Base-by-base conservation (phyloP, 495 filamentous ascomycete genomes). In the Sordaria brevicollis region DNA sequence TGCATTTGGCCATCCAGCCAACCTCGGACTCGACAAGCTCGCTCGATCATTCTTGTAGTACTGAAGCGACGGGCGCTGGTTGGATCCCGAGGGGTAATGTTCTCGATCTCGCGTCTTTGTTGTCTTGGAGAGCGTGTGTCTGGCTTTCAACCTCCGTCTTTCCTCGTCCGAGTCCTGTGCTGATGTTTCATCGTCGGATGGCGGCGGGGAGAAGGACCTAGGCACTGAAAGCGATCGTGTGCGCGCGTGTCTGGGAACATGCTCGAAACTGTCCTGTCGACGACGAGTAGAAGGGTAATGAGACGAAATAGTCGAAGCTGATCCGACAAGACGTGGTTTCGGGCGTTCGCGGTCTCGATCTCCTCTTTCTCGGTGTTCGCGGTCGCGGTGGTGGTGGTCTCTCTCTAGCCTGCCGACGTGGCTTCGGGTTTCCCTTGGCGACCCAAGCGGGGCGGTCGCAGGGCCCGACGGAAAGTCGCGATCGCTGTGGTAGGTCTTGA, bases 31-130 rank as follows among this genome's bases (percentile, higher is more conserved):
- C 21, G 71, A 71, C 39, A 70, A n/a, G 7, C 71, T 70, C 1
- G 69, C n/a, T n/a, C 67, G 69, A 29, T 73, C 69, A 8, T 67
- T 69, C 33, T 72, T 67, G 43, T 76, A 74, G n/a, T 74, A 74
- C 67, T 62, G 49, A 62, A 62, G 49, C 2, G 49, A 62, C 11
- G 49, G 49, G 8, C 49, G 49, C 11, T 62, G 49, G 49, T 54
- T n/a, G 43, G 43, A 54, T 25, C 49, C 49, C 0, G 49, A 62
- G 11, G 49, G 49, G 33, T 62, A 62, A 62, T 62, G 49, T 13
- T 62, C 49, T 57, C 41, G 41, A 9, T 49, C 43, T 54, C 49
- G 11, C 0, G 49, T 62, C 49, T 62, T 62, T 5, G 49, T 8
- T 13, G 29, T 62, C 0, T n/a, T n/a, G n/a, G n/a, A n/a, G n/a